These are phyloP conservation scores for Rhodotorula sp. DNA, from an alignment of 1,284 basidiomycete genomes.

Conservation along the genomic window DNA sequence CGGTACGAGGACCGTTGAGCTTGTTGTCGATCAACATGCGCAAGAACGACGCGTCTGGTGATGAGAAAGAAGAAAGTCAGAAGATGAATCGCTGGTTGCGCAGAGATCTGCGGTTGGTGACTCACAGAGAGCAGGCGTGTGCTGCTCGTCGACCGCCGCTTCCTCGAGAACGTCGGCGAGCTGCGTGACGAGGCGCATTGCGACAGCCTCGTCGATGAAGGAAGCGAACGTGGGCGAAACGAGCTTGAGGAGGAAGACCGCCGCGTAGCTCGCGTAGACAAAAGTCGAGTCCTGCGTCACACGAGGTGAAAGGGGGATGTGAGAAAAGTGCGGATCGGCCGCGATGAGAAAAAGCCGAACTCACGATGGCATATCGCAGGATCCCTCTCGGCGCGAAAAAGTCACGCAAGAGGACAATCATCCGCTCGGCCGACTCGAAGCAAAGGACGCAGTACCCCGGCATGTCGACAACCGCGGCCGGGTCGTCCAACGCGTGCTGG, in stretches of 20 bases:
- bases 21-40: conserved; percentile 59
- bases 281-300: conserved; percentile 46
- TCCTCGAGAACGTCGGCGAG: conserved; percentile 36
- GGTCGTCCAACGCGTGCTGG: conserved; percentile 50
- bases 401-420: conserved; percentile 47
- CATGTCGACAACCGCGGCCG: conserved; percentile 42
- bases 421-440: conserved; percentile 40
- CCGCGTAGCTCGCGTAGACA: conserved; percentile 51
- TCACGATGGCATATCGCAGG: conserved; percentile 48
- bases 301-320: background rate
- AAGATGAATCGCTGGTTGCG: background rate
- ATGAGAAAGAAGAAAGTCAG: conserved; percentile 50
- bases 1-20: conserved; percentile 29
- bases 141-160: conserved; percentile 38
- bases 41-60: conserved; percentile 82
- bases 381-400: conserved; percentile 47
- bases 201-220: conserved; percentile 40
- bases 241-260: conserved; percentile 49
- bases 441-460: conserved; percentile 45
- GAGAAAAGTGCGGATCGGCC: background rate
- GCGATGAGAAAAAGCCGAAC: background rate
- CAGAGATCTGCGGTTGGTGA: background rate
- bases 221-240: conserved; percentile 37
- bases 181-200: conserved; percentile 38
- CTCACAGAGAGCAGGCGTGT: conserved; percentile 28